phyloP scores from a whole-genome alignment of 441 rosid genomes.

The Manihot esculenta region DNA sequence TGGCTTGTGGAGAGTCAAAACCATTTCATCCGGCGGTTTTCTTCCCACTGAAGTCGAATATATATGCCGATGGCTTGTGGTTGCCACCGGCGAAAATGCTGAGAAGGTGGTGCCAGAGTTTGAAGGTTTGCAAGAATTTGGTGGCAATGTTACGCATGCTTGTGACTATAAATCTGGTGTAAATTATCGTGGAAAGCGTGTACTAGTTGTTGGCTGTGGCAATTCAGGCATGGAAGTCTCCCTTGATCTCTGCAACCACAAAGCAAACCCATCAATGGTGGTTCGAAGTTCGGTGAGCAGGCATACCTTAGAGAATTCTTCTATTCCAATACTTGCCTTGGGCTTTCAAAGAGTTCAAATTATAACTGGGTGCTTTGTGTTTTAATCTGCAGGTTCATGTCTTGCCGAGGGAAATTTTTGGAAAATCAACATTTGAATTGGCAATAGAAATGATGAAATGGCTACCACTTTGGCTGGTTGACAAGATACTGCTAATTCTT shows the following conservation, averaged over 20 bases:
- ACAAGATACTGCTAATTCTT: conserved; percentile 22
- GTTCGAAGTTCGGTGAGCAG: conserved; percentile 73
- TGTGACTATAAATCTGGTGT: conserved; percentile 76
- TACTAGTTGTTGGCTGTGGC: conserved; percentile 90
- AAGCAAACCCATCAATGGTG: conserved; percentile 73
- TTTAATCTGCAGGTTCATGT: conserved; percentile 30
- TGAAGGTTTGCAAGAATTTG: conserved; percentile 59
- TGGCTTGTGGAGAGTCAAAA: conserved; percentile 68
- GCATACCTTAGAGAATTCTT: not conserved
- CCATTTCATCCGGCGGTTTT: conserved; percentile 33
- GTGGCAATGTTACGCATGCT: conserved; percentile 60
- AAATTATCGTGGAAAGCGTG: conserved; percentile 52
- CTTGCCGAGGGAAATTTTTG: conserved; percentile 29
- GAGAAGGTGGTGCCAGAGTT: conserved; percentile 75
- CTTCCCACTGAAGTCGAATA: conserved; percentile 51
- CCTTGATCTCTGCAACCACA: conserved; percentile 71
- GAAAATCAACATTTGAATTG: conserved; percentile 35
- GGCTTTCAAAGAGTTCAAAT: not conserved
- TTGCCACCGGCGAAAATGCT: conserved; percentile 89
- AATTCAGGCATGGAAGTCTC: conserved; percentile 95
- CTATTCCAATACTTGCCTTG: not conserved
- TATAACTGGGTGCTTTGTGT: not conserved
- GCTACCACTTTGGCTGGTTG: conserved; percentile 32
- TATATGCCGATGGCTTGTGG: conserved; percentile 81
- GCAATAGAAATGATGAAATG: conserved; percentile 29